Percentiles rank a stretch among this genome's conserved stretches.
Evolutionary conservation across 2,329 filamentous ascomycete genomes (phyloP).

Genomic region (Colletotrichum gloeosporioides): DNA sequence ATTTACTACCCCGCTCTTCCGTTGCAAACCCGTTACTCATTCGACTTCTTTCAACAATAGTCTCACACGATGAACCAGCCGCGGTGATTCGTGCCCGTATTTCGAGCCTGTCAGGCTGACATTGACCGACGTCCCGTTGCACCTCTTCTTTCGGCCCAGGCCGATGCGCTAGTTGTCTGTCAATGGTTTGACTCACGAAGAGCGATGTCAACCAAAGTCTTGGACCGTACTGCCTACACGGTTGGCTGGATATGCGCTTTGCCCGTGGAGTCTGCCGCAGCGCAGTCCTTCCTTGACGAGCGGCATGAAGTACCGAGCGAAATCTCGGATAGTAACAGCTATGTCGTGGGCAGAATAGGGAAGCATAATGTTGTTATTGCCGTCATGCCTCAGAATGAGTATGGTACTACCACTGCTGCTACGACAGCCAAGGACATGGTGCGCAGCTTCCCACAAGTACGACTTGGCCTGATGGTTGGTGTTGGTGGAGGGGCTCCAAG

Average conservation of each 20-base stretch:
- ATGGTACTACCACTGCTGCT: conserved; percentile 1
- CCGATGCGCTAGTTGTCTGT: no score
- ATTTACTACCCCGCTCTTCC: no score
- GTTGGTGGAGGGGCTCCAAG: conserved; percentile 28
- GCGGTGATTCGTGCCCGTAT: no score
- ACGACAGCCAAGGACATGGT: conserved; percentile 31
- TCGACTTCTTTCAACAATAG: no score
- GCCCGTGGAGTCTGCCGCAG: background rate
- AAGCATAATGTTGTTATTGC: conserved; percentile 26
- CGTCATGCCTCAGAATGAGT: background rate
- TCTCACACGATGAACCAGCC: no score
- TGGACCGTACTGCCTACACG: background rate
- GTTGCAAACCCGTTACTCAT: no score
- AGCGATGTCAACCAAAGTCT: background rate
- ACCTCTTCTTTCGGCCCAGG: no score
- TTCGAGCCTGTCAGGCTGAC: no score
- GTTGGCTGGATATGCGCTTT: background rate
- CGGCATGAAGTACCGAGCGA: background rate
- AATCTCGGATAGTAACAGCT: background rate
- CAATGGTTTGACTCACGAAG: no score
- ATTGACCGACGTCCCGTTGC: no score
- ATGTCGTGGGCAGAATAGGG: conserved; percentile 15
- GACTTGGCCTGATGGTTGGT: conserved; percentile 21
- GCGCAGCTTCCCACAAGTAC: conserved; percentile 18
- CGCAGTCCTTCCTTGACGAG: background rate